phyloP scores from a whole-genome alignment of 108 stramenopile genomes.

The Bacterosira constricta region DNA sequence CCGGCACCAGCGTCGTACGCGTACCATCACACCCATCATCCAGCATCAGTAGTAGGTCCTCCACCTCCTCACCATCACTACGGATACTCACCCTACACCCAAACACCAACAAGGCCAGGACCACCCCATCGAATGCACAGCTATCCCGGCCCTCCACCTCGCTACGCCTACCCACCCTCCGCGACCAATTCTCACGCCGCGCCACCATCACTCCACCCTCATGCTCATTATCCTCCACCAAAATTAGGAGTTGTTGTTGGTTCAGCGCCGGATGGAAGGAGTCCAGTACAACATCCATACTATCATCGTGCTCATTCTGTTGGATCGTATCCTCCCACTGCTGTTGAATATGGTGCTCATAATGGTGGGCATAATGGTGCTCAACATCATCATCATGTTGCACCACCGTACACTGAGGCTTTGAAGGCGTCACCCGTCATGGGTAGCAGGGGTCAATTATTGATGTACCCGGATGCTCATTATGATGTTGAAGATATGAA shows the following conservation, averaged over 20 bases:
- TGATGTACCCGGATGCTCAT: not conserved
- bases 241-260: not conserved
- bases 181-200: not conserved
- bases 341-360: no score
- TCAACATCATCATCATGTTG: not conserved
- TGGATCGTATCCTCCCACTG: not conserved
- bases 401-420: constrained; percentile 12
- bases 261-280: no score
- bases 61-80: no score
- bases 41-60: no score
- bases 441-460: not conserved
- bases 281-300: not conserved
- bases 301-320: not conserved
- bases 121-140: constrained; percentile 6
- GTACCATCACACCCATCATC: no score
- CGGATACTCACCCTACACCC: no score
- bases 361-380: not conserved
- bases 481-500: not conserved
- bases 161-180: constrained; percentile 9
- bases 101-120: no score
- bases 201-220: not conserved
- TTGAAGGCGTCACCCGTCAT: constrained; percentile 1
- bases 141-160: constrained; percentile 1
- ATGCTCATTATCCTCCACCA: not conserved
- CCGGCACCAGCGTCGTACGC: no score